Conservation (phyloP, 352 stramenopile genomes). For the Globisporangium splendens region DNA sequence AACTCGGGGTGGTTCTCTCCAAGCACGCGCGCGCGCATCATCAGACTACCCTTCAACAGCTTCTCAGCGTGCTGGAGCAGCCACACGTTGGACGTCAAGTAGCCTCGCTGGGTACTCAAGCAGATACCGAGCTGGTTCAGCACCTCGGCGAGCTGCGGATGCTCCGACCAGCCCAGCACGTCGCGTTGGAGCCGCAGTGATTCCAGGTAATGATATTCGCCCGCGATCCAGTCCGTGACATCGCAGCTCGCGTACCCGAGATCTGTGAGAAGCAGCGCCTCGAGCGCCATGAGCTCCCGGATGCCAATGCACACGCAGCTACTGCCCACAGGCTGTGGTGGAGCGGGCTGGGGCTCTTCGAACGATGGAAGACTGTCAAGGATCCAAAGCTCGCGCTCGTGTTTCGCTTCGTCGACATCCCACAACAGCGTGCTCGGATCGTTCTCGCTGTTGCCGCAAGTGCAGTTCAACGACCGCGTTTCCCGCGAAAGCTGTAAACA, state of each 20-base stretch:
- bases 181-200: slow-evolving; percentile 74
- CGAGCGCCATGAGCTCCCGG: slow-evolving; percentile 66
- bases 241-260: slow-evolving; percentile 76
- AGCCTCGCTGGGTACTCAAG: slow-evolving; percentile 67
- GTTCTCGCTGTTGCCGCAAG: slow-evolving; percentile 70
- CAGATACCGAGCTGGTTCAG: slow-evolving; percentile 81
- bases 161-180: slow-evolving; percentile 68
- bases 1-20: slow-evolving; percentile 76
- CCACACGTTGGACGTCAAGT: slow-evolving; percentile 71
- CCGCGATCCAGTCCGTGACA: slow-evolving; percentile 71
- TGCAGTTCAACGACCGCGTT: slow-evolving; percentile 65
- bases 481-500: slow-evolving; percentile 72
- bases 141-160: slow-evolving; percentile 76
- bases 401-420: slow-evolving; percentile 78
- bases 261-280: slow-evolving; percentile 71
- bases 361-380: slow-evolving; percentile 65
- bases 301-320: slow-evolving; percentile 68
- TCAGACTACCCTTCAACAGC: slow-evolving; percentile 61
- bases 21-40: slow-evolving; percentile 70
- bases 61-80: slow-evolving; percentile 69
- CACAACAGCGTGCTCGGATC: slow-evolving; percentile 57
- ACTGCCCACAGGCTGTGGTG: slow-evolving; percentile 19
- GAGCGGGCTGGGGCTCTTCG: slow-evolving; percentile 30
- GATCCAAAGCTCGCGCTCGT: slow-evolving; percentile 56
- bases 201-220: slow-evolving; percentile 76